A percentile compares a stretch with the other conserved stretches of the same genome.
Evolutionary conservation across 768 basidiomycete genomes (phyloP).

Genomic region (Suillus luteus): DNA sequence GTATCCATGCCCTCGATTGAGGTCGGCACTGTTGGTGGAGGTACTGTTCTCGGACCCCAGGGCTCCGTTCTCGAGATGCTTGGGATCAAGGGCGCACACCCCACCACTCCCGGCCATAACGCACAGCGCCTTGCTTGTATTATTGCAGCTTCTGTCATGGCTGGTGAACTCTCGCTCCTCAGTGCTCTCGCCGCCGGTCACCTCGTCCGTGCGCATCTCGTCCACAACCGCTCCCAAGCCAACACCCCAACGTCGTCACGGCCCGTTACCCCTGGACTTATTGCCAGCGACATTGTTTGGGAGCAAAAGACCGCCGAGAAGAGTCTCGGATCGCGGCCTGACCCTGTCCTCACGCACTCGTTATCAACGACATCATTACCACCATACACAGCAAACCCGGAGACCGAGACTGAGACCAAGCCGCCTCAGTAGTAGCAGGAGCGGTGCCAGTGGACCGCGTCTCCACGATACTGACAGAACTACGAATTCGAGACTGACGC

Average conservation of each 20-base stretch:
- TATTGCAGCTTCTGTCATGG: constrained; percentile 93
- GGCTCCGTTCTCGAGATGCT: constrained; percentile 91
- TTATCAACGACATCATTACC: constrained; percentile 44
- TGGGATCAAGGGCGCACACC: constrained; percentile 88
- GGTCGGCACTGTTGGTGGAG: constrained; percentile 97
- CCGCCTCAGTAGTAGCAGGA: constrained; percentile 13
- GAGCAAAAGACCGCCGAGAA: constrained; percentile 21
- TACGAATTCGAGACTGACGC: background rate
- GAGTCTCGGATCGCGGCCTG: constrained; percentile 5
- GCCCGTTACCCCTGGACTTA: constrained; percentile 58
- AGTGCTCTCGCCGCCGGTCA: constrained; percentile 94
- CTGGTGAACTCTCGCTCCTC: constrained; percentile 91
- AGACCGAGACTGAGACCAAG: constrained; percentile 31
- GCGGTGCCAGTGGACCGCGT: background rate
- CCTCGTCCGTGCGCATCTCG: constrained; percentile 90
- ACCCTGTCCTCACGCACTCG: constrained; percentile 33
- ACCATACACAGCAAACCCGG: constrained; percentile 36
- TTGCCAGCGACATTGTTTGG: constrained; percentile 27
- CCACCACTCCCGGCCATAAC: constrained; percentile 84
- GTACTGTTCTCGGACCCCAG: constrained; percentile 91
- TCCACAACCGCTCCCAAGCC: constrained; percentile 84
- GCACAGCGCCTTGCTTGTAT: constrained; percentile 87
- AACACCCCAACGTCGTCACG: constrained; percentile 72
- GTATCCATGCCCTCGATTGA: constrained; percentile 99
- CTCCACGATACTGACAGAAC: background rate